Conservation (phyloP, 2,329 filamentous ascomycete genomes). For the Biscogniauxia sp. region DNA sequence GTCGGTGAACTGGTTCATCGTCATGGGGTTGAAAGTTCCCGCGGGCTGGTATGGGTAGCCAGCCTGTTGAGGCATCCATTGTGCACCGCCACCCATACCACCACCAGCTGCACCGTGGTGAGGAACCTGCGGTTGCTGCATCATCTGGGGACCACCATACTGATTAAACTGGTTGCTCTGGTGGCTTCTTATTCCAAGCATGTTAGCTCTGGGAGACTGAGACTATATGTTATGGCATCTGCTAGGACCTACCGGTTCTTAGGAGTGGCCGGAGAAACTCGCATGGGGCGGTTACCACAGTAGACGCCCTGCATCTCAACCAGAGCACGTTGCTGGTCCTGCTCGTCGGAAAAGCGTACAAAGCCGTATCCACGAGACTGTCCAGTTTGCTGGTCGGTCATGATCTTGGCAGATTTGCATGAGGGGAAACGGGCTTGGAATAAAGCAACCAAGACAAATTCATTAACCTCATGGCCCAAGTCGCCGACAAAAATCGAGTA, state of each 20-base stretch:
- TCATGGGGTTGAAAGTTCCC: slow-evolving; percentile 48
- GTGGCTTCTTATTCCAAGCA: slow-evolving; percentile 31
- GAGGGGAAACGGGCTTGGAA: slow-evolving; percentile 96
- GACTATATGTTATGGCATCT: background rate
- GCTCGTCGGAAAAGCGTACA: slow-evolving; percentile 93
- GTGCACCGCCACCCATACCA: slow-evolving; percentile 34
- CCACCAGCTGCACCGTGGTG: slow-evolving; percentile 31
- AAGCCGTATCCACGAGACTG: slow-evolving; percentile 98
- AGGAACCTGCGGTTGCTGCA: slow-evolving; percentile 39
- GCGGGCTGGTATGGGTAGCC: slow-evolving; percentile 35
- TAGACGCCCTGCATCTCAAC: slow-evolving; percentile 99
- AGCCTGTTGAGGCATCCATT: slow-evolving; percentile 41
- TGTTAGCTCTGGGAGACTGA: slow-evolving; percentile 6
- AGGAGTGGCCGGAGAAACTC: slow-evolving; percentile 94
- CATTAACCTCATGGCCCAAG: slow-evolving; percentile 95
- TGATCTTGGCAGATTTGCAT: slow-evolving; percentile 99
- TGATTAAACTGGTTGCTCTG: slow-evolving; percentile 37
- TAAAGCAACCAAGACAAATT: slow-evolving; percentile 93
- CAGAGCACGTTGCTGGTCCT: slow-evolving; percentile 92
- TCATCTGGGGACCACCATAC: slow-evolving; percentile 36
- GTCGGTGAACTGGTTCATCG: slow-evolving; percentile 99
- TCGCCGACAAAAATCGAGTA: slow-evolving; percentile 98
- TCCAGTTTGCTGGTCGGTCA: slow-evolving; percentile 97
- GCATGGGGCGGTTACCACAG: slow-evolving; percentile 97
- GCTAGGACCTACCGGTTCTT: slow-evolving; percentile 68